Conservation (phyloP, 768 basidiomycete genomes). For the Lactifluus pinguis region DNA sequence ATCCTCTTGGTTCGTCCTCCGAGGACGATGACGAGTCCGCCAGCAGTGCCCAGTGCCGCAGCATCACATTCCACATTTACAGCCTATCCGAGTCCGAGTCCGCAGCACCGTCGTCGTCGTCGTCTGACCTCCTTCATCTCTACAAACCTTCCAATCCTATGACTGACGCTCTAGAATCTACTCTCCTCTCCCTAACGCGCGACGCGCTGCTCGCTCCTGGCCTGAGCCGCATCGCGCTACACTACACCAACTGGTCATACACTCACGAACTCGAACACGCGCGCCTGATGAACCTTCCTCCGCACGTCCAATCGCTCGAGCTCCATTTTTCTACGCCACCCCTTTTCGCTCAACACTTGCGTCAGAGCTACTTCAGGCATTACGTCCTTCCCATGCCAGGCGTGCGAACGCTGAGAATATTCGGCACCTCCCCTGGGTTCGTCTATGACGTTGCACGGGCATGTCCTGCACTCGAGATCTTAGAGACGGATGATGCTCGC, state of each 20-base stretch:
- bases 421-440: slow-evolving; percentile 20
- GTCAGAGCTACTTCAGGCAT: slow-evolving; percentile 13
- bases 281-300: slow-evolving; percentile 26
- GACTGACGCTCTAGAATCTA: slow-evolving; percentile 20
- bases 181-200: slow-evolving; percentile 25
- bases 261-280: slow-evolving; percentile 29
- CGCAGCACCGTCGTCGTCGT: not conserved
- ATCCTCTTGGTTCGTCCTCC: no score
- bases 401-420: slow-evolving; percentile 22
- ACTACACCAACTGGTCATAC: slow-evolving; percentile 28
- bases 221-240: slow-evolving; percentile 26
- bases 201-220: slow-evolving; percentile 24
- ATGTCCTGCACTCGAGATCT: slow-evolving; percentile 20
- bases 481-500: slow-evolving; percentile 15
- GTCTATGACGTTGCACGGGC: slow-evolving; percentile 22
- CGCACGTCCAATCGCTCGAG: slow-evolving; percentile 28
- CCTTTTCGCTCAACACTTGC: slow-evolving; percentile 18
- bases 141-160: slow-evolving; percentile 17
- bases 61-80: slow-evolving; percentile 30
- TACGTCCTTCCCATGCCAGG: slow-evolving; percentile 17
- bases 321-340: slow-evolving; percentile 25
- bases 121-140: slow-evolving; percentile 17
- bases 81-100: not conserved
- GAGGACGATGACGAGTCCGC: not conserved
- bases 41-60: slow-evolving; percentile 26